phyloP scores from a whole-genome alignment of 2,329 filamentous ascomycete species.

The Byssothecium circinans region DNA sequence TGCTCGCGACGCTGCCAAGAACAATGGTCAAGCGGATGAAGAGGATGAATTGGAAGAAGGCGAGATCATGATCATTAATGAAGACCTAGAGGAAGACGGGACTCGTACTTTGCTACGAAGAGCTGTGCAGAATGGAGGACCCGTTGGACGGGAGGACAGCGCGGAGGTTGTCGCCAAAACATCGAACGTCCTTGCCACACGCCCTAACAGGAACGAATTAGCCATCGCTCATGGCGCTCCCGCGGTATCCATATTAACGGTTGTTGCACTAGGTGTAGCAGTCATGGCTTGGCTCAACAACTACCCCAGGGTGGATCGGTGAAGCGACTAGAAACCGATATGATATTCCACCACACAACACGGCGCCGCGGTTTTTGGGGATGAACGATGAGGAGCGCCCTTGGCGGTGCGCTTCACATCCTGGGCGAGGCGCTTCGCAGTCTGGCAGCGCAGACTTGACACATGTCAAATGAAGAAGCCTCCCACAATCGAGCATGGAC shows the following conservation, averaged over 20 bases:
- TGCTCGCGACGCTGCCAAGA: slow-evolving; percentile 9
- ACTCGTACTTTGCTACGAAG: slow-evolving; percentile 20
- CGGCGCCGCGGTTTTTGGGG: slow-evolving; percentile 14
- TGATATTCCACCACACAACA: slow-evolving; percentile 4
- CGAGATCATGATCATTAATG: slow-evolving; percentile 42
- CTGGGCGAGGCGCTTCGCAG: too few species aligned
- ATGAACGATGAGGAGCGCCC: slow-evolving; percentile 1
- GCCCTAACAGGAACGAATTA: slow-evolving; percentile 30
- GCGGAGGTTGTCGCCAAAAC: slow-evolving; percentile 15
- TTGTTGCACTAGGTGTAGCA: slow-evolving; percentile 45
- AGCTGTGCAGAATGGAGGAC: slow-evolving; percentile 35
- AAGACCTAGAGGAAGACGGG: slow-evolving; percentile 29
- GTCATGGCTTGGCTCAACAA: slow-evolving; percentile 47
- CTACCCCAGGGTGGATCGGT: slow-evolving; percentile 50
- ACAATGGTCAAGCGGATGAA: slow-evolving; percentile 23
- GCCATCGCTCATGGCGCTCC: slow-evolving; percentile 41
- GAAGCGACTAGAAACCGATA: slow-evolving; percentile 21
- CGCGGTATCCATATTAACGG: slow-evolving; percentile 42
- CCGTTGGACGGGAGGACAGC: slow-evolving; percentile 23
- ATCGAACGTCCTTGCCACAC: slow-evolving; percentile 30
- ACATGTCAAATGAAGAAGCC: too few species aligned
- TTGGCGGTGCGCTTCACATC: not conserved
- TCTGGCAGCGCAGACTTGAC: too few species aligned
- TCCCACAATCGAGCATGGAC: not conserved
- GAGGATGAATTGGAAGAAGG: slow-evolving; percentile 33